Conservation (phyloP, 345 rosid genomes). For the Salix udensis region DNA sequence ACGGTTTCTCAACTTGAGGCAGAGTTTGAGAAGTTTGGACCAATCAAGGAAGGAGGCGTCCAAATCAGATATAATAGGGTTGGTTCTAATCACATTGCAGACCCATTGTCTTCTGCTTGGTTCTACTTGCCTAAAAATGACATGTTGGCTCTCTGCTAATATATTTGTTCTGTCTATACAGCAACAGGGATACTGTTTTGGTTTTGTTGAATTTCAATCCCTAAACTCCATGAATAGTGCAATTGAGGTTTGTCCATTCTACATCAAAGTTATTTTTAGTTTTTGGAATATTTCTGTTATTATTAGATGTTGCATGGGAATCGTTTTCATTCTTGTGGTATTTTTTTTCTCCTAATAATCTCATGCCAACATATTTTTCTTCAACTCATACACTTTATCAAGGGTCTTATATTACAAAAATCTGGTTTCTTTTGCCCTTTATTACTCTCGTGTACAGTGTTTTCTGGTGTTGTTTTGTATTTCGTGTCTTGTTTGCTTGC, state of each 20-base stretch:
- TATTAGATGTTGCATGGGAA: not conserved
- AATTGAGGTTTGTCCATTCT: slow-evolving; percentile 16
- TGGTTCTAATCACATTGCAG: not conserved
- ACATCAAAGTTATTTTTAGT: not conserved
- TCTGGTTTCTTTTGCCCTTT: too few species aligned
- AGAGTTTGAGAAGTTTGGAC: slow-evolving; percentile 26
- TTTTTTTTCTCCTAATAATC: not conserved
- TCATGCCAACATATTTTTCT: not conserved
- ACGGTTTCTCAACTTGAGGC: slow-evolving; percentile 19
- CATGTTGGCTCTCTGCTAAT: not conserved
- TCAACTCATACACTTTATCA: not conserved
- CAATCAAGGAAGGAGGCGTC: slow-evolving; percentile 25
- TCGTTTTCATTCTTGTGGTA: not conserved
- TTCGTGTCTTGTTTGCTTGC: too few species aligned
- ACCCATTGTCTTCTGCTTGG: not conserved
- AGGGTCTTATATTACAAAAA: too few species aligned
- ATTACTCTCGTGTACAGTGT: too few species aligned
- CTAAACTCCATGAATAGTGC: slow-evolving; percentile 23
- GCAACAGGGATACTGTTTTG: slow-evolving; percentile 31
- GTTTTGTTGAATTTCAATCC: slow-evolving; percentile 30
- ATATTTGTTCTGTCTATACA: slow-evolving; percentile 5
- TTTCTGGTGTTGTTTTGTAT: too few species aligned
- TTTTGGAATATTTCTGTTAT: not conserved
- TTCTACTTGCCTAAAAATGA: not conserved
- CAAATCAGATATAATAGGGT: slow-evolving; percentile 31